These are phyloP conservation scores for cucumber (Cucumis sativus) DNA, from an alignment of 306 rosid species.

Conservation along the genomic window Cucumber_9930_V3 NC_026657.2:33522001-33522500, in stretches of 20 bases:
- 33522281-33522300: conserved; percentile 13
- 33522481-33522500: neutral
- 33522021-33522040: conserved; percentile 34
- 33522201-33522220: neutral
- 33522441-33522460: too few species aligned
- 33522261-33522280: neutral
- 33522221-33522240: neutral
- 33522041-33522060: conserved; percentile 45
- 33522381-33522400: conserved; percentile 36
- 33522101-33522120: conserved; percentile 45
- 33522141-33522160: neutral
- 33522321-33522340: conserved; percentile 62
- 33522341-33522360: conserved; percentile 70
- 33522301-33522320: conserved; percentile 43
- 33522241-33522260: neutral
- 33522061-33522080: conserved; percentile 39
- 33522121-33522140: conserved; percentile 5
- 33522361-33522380: conserved; percentile 49
- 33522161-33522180: neutral
- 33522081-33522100: conserved; percentile 80
- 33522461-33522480: neutral
- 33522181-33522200: neutral
- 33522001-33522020: conserved; percentile 16
- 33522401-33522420: neutral
- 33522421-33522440: too few species aligned